phyloP scores from a whole-genome alignment of 306 rosid genomes.

The Cucumis cinereus region DNA sequence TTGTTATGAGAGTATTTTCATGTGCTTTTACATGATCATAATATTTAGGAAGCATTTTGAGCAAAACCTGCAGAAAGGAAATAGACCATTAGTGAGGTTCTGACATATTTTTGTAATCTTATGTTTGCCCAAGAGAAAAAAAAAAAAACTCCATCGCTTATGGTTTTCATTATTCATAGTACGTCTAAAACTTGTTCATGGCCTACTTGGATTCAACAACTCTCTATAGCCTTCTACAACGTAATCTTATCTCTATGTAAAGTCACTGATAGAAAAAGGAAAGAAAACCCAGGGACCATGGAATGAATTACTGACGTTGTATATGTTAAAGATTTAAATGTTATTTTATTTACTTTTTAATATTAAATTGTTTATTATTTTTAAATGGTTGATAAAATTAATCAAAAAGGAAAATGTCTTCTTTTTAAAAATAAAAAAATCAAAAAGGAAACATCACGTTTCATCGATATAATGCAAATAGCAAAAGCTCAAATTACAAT shows the following conservation, averaged over 20 bases:
- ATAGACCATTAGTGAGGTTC: background rate
- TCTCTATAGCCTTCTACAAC: background rate
- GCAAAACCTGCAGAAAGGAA: conserved; percentile 44
- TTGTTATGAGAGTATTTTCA: conserved; percentile 93
- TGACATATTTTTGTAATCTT: background rate
- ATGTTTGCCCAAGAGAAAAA: background rate
- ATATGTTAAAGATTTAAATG: background rate
- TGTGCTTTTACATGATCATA: conserved; percentile 54
- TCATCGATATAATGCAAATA: too few relatives aligned
- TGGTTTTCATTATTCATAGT: background rate
- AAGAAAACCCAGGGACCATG: background rate
- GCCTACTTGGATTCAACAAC: background rate
- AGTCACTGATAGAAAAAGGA: background rate
- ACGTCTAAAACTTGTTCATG: background rate
- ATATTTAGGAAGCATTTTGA: conserved; percentile 82
- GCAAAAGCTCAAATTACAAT: too few relatives aligned
- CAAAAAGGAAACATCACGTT: too few relatives aligned
- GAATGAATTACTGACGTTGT: background rate
- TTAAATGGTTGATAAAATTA: too few relatives aligned
- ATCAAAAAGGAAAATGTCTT: too few relatives aligned
- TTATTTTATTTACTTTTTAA: too few relatives aligned
- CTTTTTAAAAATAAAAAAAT: too few relatives aligned
- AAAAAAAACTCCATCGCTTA: background rate
- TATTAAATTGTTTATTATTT: too few relatives aligned
- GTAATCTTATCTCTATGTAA: background rate